Evolutionary conservation across 2,329 filamentous ascomycete genomes (phyloP).

Genomic region (Colletotrichum orchidophilum): DNA sequence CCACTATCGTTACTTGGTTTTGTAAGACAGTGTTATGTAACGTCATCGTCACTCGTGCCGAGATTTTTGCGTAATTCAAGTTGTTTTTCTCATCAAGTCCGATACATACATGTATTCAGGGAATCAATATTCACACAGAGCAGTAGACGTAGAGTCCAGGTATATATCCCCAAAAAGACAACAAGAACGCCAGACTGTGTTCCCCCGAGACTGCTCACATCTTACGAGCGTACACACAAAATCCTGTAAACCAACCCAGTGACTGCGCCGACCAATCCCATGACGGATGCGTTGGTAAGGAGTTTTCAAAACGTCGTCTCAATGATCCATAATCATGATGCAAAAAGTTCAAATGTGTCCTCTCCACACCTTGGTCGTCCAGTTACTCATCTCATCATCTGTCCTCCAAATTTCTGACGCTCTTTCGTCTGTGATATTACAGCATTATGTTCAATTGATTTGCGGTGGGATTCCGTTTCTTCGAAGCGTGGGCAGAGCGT

Average conservation of each 20-base stretch:
- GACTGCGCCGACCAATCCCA: conserved; percentile 18
- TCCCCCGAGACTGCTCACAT: neutral
- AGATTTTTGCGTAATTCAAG: neutral
- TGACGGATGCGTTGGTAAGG: neutral
- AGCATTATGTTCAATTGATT: conserved; percentile 6
- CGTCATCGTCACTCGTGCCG: neutral
- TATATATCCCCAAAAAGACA: conserved; percentile 14
- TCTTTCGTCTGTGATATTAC: conserved; percentile 11
- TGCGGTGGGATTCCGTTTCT: neutral
- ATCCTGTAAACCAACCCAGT: neutral
- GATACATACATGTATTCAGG: neutral
- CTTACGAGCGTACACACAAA: neutral
- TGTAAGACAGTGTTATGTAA: too few species aligned
- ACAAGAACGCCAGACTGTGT: conserved; percentile 3
- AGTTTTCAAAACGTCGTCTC: neutral
- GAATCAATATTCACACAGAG: conserved; percentile 16
- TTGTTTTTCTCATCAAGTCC: neutral
- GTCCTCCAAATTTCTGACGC: neutral
- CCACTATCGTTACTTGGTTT: too few species aligned
- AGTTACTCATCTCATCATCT: neutral
- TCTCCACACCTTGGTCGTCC: neutral
- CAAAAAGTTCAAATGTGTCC: neutral
- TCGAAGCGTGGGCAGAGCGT: conserved; percentile 5
- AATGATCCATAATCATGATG: conserved; percentile 8
- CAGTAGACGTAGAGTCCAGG: conserved; percentile 29